phyloP scores from a whole-genome alignment of 345 rosid genomes.

The Jatropha curcas region DNA sequence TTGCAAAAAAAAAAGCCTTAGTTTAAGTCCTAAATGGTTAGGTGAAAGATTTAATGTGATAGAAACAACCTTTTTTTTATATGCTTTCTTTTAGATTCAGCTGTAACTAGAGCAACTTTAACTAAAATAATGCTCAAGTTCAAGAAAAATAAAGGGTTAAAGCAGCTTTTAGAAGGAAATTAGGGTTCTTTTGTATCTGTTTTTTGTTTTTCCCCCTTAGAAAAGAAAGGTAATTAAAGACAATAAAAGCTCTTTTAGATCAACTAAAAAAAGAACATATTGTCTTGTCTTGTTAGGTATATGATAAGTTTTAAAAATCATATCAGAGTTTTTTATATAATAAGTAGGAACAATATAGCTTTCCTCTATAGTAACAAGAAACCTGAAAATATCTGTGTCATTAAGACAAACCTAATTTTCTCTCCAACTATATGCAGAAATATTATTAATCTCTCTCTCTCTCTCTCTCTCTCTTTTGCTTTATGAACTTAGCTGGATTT shows the following conservation, averaged over 20 bases:
- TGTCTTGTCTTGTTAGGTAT: conserved; percentile 34
- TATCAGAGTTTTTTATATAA: conserved; percentile 15
- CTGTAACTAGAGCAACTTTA: neutral
- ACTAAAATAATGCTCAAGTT: neutral
- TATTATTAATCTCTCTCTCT: too few relatives aligned
- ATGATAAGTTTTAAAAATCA: conserved; percentile 13
- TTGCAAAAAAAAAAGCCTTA: neutral
- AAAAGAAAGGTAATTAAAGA: conserved; percentile 12
- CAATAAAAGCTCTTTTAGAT: conserved; percentile 19
- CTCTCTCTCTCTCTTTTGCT: too few relatives aligned
- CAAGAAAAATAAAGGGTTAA: too few relatives aligned
- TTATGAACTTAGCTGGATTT: conserved; percentile 17
- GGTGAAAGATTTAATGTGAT: conserved; percentile 25
- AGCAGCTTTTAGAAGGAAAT: conserved; percentile 1
- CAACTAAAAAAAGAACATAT: conserved; percentile 5
- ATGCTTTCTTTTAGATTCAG: neutral
- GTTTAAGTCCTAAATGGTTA: conserved; percentile 16
- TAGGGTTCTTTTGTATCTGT: conserved; percentile 22
- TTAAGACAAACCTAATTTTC: neutral
- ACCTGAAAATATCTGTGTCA: too few relatives aligned
- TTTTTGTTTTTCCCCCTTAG: too few relatives aligned
- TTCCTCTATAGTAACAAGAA: too few relatives aligned
- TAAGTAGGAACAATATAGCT: conserved; percentile 14
- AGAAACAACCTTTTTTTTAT: neutral
- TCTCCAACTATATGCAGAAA: neutral